A percentile compares a stretch with the other conserved stretches of the same genome.
phyloP scores from a whole-genome alignment of 1,139 yeast species.

The Diutina pseudorugosa region DNA sequence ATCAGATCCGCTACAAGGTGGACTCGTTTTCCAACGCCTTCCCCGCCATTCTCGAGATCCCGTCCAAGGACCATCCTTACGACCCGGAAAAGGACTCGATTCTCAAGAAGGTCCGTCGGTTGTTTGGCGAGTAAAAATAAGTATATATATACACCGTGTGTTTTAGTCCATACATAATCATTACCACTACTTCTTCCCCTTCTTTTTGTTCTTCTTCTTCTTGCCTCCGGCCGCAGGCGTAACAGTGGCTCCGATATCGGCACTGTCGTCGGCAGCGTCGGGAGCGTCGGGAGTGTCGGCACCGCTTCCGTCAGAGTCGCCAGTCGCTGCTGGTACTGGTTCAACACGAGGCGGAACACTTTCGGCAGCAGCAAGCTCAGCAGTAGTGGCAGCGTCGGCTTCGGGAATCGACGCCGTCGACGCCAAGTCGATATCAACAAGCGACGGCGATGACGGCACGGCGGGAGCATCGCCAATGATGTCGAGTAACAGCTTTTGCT shows the following conservation, averaged over 20 bases:
- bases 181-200: constrained; percentile 11
- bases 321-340: background rate
- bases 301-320: background rate
- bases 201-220: constrained; percentile 13
- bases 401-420: background rate
- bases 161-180: constrained; percentile 5
- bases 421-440: background rate
- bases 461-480: background rate
- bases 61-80: constrained; percentile 97
- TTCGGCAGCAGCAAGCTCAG: constrained; percentile 4
- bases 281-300: background rate
- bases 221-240: constrained; percentile 2
- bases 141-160: constrained; percentile 4
- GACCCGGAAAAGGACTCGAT: constrained; percentile 97
- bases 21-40: constrained; percentile 84
- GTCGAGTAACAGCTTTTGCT: background rate
- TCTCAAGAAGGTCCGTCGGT: constrained; percentile 82
- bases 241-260: background rate
- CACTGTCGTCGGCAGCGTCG: constrained; percentile 9
- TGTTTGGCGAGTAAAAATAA: constrained; percentile 90
- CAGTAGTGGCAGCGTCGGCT: constrained; percentile 5
- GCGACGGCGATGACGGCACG: background rate
- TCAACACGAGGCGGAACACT: background rate
- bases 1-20: constrained; percentile 68
- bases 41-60: constrained; percentile 94